Evolutionary conservation across 106 monocot species (phyloP).

Genomic region (Acanthochlamys bracteata): DNA sequence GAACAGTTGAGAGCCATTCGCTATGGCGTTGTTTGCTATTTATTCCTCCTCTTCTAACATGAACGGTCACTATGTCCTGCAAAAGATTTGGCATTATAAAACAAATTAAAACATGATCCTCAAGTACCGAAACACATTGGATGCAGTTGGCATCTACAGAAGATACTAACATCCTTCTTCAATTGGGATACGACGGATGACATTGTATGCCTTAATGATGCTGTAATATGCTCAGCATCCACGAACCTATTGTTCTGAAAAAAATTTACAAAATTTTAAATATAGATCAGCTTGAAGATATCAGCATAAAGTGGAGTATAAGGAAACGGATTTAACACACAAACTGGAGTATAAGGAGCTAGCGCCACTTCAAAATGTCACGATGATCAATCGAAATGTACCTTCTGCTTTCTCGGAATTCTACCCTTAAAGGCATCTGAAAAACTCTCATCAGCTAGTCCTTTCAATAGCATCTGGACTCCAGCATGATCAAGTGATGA

Average conservation of each 20-base stretch:
- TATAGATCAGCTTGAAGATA: neutral
- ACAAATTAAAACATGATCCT: neutral
- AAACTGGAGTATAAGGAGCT: no score
- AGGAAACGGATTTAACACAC: no score
- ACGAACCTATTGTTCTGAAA: constrained; percentile 25
- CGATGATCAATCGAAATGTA: constrained; percentile 3
- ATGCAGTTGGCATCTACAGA: neutral
- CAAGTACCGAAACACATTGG: no score
- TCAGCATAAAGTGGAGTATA: no score
- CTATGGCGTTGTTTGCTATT: constrained; percentile 47
- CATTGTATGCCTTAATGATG: constrained; percentile 23
- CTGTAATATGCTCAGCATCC: constrained; percentile 7
- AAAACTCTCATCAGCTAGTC: constrained; percentile 41
- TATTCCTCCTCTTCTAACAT: constrained; percentile 55
- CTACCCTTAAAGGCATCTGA: constrained; percentile 7
- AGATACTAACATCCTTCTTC: constrained; percentile 48
- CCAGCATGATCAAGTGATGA: constrained; percentile 51
- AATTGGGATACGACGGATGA: constrained; percentile 35
- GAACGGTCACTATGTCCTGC: constrained; percentile 50
- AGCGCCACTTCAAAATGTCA: neutral
- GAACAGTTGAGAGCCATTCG: constrained; percentile 60
- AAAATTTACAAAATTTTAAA: neutral
- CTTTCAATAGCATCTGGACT: constrained; percentile 43
- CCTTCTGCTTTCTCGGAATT: constrained; percentile 21
- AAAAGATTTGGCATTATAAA: constrained; percentile 1